Conservation (phyloP, 2,329 filamentous ascomycete species). For the Fusarium tricinctum region DNA sequence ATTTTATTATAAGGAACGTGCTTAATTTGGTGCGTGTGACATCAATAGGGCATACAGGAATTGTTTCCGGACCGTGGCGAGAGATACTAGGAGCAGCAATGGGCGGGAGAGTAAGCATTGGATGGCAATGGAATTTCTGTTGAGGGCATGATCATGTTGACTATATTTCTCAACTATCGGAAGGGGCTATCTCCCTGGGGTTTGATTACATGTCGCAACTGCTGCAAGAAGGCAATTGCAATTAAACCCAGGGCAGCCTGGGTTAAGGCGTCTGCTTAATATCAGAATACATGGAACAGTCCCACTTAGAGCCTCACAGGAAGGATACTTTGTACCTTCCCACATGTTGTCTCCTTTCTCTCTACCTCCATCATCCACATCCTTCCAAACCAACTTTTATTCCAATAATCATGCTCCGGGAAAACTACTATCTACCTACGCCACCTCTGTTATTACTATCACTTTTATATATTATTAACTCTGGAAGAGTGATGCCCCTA, state of each 20-base stretch:
- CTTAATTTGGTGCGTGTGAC: too few relatives aligned
- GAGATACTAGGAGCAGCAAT: not conserved
- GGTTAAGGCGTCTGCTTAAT: not conserved
- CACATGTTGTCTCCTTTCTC: not conserved
- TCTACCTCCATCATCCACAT: not conserved
- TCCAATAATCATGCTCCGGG: not conserved
- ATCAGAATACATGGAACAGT: not conserved
- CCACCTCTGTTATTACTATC: not conserved
- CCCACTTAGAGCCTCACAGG: slow-evolving; percentile 1
- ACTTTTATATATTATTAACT: not conserved
- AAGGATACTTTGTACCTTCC: not conserved
- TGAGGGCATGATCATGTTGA: not conserved
- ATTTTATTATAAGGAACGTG: not conserved
- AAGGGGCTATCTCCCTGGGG: not conserved
- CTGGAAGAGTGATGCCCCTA: not conserved
- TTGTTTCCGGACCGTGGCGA: not conserved
- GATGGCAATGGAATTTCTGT: not conserved
- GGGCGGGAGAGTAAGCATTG: not conserved
- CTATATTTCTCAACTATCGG: not conserved
- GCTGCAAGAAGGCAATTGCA: not conserved
- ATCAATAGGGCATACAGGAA: too few relatives aligned
- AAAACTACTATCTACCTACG: not conserved
- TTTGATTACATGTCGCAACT: not conserved
- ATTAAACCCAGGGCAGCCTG: not conserved
- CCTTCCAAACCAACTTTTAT: not conserved